A percentile compares a stretch with the other conserved stretches of the same genome.
Conservation (phyloP, 805 yeast genomes). For the Saccharomycopsis microspora region DNA sequence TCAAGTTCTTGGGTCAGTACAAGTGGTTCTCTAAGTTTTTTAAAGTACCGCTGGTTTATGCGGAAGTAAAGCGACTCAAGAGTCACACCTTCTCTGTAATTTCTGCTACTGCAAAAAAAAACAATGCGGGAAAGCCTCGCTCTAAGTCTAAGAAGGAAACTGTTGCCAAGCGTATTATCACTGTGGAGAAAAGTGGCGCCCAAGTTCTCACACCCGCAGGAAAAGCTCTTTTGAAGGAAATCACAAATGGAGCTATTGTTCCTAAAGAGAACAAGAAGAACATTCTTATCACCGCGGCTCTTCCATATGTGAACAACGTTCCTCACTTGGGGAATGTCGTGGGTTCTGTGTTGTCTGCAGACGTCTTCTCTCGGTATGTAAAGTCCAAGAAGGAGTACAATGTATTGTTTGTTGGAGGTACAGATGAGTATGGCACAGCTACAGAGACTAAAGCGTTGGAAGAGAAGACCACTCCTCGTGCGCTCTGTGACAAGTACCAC, state of each 20-base stretch:
- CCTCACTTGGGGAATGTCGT: slow-evolving; percentile 97
- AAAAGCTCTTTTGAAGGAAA: neutral
- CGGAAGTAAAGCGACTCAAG: slow-evolving; percentile 10
- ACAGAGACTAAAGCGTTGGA: slow-evolving; percentile 97
- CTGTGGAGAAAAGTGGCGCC: slow-evolving; percentile 12
- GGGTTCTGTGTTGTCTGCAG: slow-evolving; percentile 92
- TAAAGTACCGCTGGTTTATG: slow-evolving; percentile 5
- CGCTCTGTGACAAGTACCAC: slow-evolving; percentile 86
- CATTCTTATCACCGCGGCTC: slow-evolving; percentile 85
- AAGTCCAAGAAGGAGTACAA: slow-evolving; percentile 75
- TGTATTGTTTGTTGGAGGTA: slow-evolving; percentile 84
- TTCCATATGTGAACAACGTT: slow-evolving; percentile 96
- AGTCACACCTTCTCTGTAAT: slow-evolving; percentile 3
- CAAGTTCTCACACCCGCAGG: slow-evolving; percentile 2
- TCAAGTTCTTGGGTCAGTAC: slow-evolving; percentile 10
- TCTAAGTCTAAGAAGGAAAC: slow-evolving; percentile 1
- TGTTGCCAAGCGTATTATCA: slow-evolving; percentile 5
- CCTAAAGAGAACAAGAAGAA: slow-evolving; percentile 72
- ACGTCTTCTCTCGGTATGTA: slow-evolving; percentile 81
- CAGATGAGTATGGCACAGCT: slow-evolving; percentile 99
- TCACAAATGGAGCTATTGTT: slow-evolving; percentile 28
- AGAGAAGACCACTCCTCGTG: slow-evolving; percentile 79
- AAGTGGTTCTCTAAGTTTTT: slow-evolving; percentile 16
- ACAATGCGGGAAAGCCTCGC: slow-evolving; percentile 1
- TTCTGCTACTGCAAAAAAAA: slow-evolving; percentile 8